Conservation (phyloP, 768 basidiomycete genomes). For the Cyclocybe aegerita region DNA sequence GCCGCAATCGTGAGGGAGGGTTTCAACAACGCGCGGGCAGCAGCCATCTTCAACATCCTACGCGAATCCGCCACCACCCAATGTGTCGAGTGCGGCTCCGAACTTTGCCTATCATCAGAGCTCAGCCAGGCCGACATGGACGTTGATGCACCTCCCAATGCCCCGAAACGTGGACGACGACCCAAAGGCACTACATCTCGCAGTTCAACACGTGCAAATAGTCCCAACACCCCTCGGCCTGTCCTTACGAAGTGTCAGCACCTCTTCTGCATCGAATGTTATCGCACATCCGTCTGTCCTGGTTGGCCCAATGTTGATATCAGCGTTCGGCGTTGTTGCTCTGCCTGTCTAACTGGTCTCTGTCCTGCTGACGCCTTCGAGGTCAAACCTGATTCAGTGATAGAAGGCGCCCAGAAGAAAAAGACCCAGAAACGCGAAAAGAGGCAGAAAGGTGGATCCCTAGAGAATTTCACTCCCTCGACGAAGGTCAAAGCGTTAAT, state of each 20-base stretch:
- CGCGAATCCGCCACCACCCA: slow-evolving; percentile 86
- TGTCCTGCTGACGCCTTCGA: slow-evolving; percentile 78
- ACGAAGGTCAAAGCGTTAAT: slow-evolving; percentile 89
- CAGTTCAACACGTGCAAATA: slow-evolving; percentile 71
- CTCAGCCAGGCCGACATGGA: slow-evolving; percentile 48
- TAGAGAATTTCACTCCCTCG: slow-evolving; percentile 69
- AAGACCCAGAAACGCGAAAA: slow-evolving; percentile 67
- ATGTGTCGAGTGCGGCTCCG: slow-evolving; percentile 84
- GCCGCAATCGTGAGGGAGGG: slow-evolving; percentile 78
- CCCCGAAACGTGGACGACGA: slow-evolving; percentile 48
- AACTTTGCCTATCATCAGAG: slow-evolving; percentile 60
- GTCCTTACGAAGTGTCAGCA: slow-evolving; percentile 93
- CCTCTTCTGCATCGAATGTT: slow-evolving; percentile 87
- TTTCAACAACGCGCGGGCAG: slow-evolving; percentile 69
- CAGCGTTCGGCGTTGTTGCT: slow-evolving; percentile 64
- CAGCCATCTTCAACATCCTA: slow-evolving; percentile 81
- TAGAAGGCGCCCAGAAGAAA: slow-evolving; percentile 54
- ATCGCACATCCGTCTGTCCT: slow-evolving; percentile 73
- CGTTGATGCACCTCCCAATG: slow-evolving; percentile 41
- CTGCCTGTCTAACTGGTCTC: slow-evolving; percentile 74
- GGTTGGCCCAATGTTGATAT: slow-evolving; percentile 74
- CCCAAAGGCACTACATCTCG: slow-evolving; percentile 57
- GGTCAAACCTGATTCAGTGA: slow-evolving; percentile 59
- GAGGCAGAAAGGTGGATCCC: slow-evolving; percentile 48
- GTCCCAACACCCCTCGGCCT: slow-evolving; percentile 61